Base-by-base conservation (phyloP, 495 filamentous ascomycete genomes). In the Hypoxylon crocopeplum region DNA sequence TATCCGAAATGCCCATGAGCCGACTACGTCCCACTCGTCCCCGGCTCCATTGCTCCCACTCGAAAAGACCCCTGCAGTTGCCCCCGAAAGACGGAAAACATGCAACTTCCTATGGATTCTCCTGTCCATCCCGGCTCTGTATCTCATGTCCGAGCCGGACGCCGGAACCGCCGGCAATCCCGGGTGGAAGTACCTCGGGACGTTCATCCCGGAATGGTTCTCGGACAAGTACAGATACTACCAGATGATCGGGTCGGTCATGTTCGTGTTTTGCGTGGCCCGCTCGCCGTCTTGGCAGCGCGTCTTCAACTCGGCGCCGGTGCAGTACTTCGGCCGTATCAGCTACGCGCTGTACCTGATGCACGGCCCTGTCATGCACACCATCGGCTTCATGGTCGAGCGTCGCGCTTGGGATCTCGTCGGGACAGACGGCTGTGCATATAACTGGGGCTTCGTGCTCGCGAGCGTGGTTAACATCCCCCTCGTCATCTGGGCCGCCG, bases 271-370 rank as follows among this genome's bases (percentile, higher is more conserved):
- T 33, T 69, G 72, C 41, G 68, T 72, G 22, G 68, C 66, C 15
- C 69, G 71, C 13, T 70, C 68, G 10, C 48, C 55, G 3, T 57
- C 52, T 7, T 77, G 73, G 75, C 71, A 72, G 60, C 56, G 62
- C 30, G 40, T 75, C 21, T 78, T 78, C 45, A 71, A 71, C 29
- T 51, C 59, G 13, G 16, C 50, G 3, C 13, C 52, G 4, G 67
- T 73, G 10, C 77, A 80, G 57, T 82, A 83, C 62, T 63, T 82
- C 7, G 80, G 79, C 37, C 71, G 68, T 47, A 80, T 82, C 38
- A 78, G 75, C 46, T 83, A 79, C 54, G 73, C 77, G 24, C 56
- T 83, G 7, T 83, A 83, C 53, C 70, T 83, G 15, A 72, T 82
- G 67, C 80, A 83, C 60, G 80, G 80, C 0, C 80, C 80, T 11